Evolutionary conservation across 192 early-diverging fungal species (phyloP).

Genomic region (Pilaira anomala): DNA sequence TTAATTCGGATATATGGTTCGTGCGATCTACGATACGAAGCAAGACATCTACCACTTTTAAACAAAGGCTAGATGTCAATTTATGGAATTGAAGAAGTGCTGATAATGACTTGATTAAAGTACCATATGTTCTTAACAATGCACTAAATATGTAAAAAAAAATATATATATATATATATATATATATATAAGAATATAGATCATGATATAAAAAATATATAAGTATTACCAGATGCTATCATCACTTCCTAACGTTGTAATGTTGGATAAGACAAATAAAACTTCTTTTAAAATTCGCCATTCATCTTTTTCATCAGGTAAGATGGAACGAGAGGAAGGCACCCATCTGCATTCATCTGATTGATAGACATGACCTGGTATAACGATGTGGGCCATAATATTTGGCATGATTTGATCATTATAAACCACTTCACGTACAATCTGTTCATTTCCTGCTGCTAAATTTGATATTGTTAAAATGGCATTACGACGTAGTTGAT

Average conservation of each 20-base stretch:
- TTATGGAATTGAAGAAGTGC: conserved; percentile 15
- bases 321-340: neutral
- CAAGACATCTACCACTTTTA: neutral
- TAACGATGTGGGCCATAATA: neutral
- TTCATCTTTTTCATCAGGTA: conserved; percentile 1
- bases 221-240: conserved; percentile 15
- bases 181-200: neutral
- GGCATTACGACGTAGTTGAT: conserved; percentile 19
- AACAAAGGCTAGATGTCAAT: neutral
- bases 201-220: neutral
- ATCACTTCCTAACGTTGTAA: conserved; percentile 18
- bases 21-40: conserved; percentile 1
- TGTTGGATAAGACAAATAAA: conserved; percentile 24
- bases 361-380: conserved; percentile 1
- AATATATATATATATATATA: neutral
- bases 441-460: conserved; percentile 19
- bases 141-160: conserved; percentile 1
- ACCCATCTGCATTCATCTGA: neutral
- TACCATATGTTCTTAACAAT: conserved; percentile 5
- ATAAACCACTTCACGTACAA: conserved; percentile 12
- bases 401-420: conserved; percentile 12
- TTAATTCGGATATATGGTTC: neutral
- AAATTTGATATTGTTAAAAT: conserved; percentile 30
- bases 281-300: conserved; percentile 27
- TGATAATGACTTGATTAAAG: conserved; percentile 5